These are phyloP conservation scores for Cystobasidium sp. DNA, from an alignment of 1,284 basidiomycete genomes.

Conservation along the genomic window DNA sequence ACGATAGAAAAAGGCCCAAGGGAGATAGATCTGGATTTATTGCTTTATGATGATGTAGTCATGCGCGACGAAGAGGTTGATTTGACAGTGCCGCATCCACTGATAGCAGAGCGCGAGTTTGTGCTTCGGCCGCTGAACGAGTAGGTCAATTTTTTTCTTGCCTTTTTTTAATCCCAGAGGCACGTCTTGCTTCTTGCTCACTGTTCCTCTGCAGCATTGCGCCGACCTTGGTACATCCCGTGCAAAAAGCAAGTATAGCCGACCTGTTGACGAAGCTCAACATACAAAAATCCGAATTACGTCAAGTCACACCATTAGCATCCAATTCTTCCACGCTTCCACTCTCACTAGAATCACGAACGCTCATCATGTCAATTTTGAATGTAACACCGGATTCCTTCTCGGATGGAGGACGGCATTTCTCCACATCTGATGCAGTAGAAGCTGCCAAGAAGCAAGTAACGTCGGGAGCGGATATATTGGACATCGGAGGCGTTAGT, in stretches of 20 bases:
- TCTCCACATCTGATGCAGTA: slow-evolving; percentile 54
- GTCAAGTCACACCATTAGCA: slow-evolving; percentile 65
- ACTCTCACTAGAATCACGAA: slow-evolving; percentile 54
- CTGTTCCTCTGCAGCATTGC: slow-evolving; percentile 64
- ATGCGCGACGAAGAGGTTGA: slow-evolving; percentile 56
- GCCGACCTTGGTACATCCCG: slow-evolving; percentile 70
- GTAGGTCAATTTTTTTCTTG: slow-evolving; percentile 60
- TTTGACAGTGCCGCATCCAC: slow-evolving; percentile 81
- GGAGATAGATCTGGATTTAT: slow-evolving; percentile 86
- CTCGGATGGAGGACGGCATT: slow-evolving; percentile 74
- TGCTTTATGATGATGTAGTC: slow-evolving; percentile 70
- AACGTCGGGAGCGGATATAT: slow-evolving; percentile 69
- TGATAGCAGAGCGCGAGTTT: slow-evolving; percentile 83
- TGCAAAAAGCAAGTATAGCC: slow-evolving; percentile 61
- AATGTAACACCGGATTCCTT: slow-evolving; percentile 97
- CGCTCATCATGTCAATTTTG: slow-evolving; percentile 88
- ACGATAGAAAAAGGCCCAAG: slow-evolving; percentile 85
- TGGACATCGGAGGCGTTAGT: slow-evolving; percentile 94
- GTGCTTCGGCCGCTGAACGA: slow-evolving; percentile 86
- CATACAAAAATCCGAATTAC: slow-evolving; percentile 68
- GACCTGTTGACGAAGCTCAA: slow-evolving; percentile 59
- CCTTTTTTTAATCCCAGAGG: not conserved
- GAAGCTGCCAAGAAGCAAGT: slow-evolving; percentile 55
- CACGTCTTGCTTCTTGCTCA: not conserved
- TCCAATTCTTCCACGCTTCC: slow-evolving; percentile 57